Conservation (phyloP, 768 basidiomycete genomes). For the Phaeotremella skinneri region DNA sequence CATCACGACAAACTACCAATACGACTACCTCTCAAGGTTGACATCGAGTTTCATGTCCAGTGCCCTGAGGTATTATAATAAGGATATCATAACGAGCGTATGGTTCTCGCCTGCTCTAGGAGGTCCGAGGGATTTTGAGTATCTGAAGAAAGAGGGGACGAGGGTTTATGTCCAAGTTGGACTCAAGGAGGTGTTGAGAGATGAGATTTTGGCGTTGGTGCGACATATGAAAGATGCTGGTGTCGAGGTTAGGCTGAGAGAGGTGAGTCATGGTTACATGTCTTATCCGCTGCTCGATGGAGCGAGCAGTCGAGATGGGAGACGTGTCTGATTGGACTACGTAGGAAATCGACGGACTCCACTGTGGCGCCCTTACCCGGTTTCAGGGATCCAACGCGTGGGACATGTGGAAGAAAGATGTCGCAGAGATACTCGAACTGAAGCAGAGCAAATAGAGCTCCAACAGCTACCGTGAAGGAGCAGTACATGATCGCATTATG, state of each 20-base stretch:
- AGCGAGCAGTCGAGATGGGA: not conserved
- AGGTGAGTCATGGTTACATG: conserved; percentile 26
- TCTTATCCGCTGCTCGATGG: not conserved
- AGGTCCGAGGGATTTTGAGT: conserved; percentile 23
- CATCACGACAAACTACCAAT: conserved; percentile 11
- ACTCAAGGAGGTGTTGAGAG: conserved; percentile 34
- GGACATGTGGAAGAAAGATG: not conserved
- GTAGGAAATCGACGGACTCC: conserved; percentile 29
- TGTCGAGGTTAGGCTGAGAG: conserved; percentile 32
- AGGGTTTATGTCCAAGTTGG: conserved; percentile 41
- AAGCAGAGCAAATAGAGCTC: not conserved
- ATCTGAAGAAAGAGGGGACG: conserved; percentile 23
- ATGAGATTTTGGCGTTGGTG: conserved; percentile 26
- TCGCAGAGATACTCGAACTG: not conserved
- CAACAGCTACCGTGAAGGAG: too few relatives aligned
- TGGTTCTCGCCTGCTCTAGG: conserved; percentile 37
- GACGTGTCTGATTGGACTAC: not conserved
- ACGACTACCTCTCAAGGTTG: conserved; percentile 20
- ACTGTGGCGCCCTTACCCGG: conserved; percentile 22
- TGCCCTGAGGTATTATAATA: conserved; percentile 20
- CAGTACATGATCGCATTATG: too few relatives aligned
- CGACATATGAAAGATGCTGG: conserved; percentile 36
- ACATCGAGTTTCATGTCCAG: conserved; percentile 3
- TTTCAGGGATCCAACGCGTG: not conserved
- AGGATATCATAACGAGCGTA: not conserved